Evolutionary conservation across 106 monocot genomes (phyloP), one percentile per base, ranked within the genome.

Genomic region (Dendrobium nobile): DNA sequence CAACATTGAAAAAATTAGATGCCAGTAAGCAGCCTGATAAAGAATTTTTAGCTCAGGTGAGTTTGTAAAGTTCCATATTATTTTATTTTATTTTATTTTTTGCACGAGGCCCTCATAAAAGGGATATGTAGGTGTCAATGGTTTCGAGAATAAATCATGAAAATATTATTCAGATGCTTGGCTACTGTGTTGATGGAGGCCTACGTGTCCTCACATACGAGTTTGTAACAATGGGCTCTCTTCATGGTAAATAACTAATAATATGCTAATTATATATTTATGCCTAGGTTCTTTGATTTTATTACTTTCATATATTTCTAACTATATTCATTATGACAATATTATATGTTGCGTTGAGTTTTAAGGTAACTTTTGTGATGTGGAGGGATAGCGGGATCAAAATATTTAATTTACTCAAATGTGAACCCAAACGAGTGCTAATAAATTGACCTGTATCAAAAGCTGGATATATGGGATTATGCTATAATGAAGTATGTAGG

Each of bases 1-100:
- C 84, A 27, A 86, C 88, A 4, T 80, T 91, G 24, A 91, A 88
- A 77, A 91, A 91, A 76, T 86, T 91, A 48, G 91, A 91, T 67
- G 37, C 88, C 20, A 88, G 86, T 70, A 91, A 88, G 68, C 91
- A 91, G 72, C 91, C 91, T 47, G 91, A 88, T 51, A 88, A 91
- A 73, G 91, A 91, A 76, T 88, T 86, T 67, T 44, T 88, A 1
- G 86, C 82, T 54, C 88, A 91, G 88, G 88, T 91, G 2, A 19
- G 1, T 41, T 27, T 44, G 17, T 2, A 33, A 72, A 17, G 59
- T 54, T 8, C 54, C n/a, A 13, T 44, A n/a, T 47, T n/a, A 19
- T 41, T 68, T 77, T 54, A 6, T 31, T 31, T 31, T 44, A 65
- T 40, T 58, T 27, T 75, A 33, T 20, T 28, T 47, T 72, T 24